Base-by-base conservation (phyloP, 1,139 yeast genomes). In the Pichia sp. region DNA sequence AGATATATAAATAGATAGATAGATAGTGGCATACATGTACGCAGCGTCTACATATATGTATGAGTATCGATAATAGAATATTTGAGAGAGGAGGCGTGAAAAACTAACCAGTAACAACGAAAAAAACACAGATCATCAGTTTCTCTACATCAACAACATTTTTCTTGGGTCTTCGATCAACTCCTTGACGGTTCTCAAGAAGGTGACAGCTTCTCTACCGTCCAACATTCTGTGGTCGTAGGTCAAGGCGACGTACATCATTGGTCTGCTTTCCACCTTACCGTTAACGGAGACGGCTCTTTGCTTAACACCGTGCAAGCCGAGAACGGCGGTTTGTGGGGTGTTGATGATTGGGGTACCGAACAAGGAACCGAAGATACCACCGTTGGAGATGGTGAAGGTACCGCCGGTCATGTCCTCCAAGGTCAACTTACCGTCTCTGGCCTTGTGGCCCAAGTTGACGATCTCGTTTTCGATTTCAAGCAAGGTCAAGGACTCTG, bases 381-480 rank as follows among this genome's bases (percentile, higher is more conserved):
- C 99, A 72, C 99, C 99, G 77, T 93, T 93, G 58, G 99, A 93
- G 69, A 93, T 93, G 69, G 99, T 93, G 79, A 93, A 92, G 59
- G 98, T 92, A 74, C 99, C 99, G 73, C 99, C 99, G 59, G 97
- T 84, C 99, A 95, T 93, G 74, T 93, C 99, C 79, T 93, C 99
- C 64, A 93, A 78, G 56, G 98, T 88, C 70, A 93, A 82, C 78
- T 93, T 92, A 70, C 95, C 95, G 71, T 93, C 98, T 75, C 99
- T 89, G 62, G 99, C 99, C 77, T 90, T 93, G 72, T 78, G 78
- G 75, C 98, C 95, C 69, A 93, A 80, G 64, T 76, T 75, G 57
- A 84, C 70, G 64, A 93, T 92, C 74, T 90, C 97, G 68, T 85
- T 74, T 77, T 93, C 99, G 65, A 93, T 86, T 61, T 89, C 98